These are phyloP conservation scores for Rhododendron henanense DNA, from an alignment of 148 eudicot species.

Conservation along the genomic window DNA sequence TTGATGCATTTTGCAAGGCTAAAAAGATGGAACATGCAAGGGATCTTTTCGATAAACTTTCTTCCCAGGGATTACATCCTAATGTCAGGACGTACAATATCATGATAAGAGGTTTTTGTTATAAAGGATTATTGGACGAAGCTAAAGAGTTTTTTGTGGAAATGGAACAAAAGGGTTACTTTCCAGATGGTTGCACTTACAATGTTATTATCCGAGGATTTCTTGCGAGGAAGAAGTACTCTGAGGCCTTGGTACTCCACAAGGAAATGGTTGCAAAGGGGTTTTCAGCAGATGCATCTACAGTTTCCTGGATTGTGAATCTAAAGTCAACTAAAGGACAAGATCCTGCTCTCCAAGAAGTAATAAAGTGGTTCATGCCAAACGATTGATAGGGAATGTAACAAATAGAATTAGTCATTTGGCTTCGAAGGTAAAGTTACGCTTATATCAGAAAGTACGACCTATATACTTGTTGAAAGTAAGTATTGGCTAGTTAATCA, in stretches of 20 bases:
- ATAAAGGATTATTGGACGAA: neutral
- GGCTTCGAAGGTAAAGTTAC: too few relatives aligned
- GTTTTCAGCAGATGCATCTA: neutral
- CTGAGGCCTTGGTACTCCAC: neutral
- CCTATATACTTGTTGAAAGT: neutral
- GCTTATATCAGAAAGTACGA: neutral
- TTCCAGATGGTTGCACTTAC: neutral
- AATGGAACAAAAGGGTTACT: neutral
- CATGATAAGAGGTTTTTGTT: neutral
- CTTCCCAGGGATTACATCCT: neutral
- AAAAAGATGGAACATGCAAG: neutral
- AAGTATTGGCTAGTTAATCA: neutral
- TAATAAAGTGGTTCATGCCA: neutral
- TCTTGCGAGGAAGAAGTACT: neutral
- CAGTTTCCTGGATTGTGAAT: neutral
- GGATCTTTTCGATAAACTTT: neutral
- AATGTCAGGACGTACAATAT: neutral
- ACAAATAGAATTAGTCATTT: too few relatives aligned
- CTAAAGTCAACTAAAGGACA: neutral
- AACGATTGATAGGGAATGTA: neutral
- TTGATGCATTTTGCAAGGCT: neutral
- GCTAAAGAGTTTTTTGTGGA: neutral
- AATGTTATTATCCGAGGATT: too few relatives aligned
- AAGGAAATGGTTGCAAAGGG: neutral
- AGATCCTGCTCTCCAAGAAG: neutral